Evolutionary conservation across 2,329 filamentous ascomycete species (phyloP), one percentile per base, ranked within the genome.

Genomic region (Didymella glomerata): DNA sequence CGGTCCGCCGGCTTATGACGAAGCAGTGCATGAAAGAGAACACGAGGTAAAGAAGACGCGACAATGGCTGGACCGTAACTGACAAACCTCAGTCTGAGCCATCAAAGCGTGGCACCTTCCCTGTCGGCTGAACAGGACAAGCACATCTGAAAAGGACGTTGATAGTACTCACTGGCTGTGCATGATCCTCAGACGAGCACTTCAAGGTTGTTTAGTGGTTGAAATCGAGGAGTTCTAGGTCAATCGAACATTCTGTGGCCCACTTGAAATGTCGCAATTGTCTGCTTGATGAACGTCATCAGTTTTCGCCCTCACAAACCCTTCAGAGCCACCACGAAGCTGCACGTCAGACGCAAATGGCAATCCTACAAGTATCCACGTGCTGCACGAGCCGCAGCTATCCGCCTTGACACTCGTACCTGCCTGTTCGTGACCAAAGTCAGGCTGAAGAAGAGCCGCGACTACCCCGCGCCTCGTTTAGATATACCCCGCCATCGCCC

Each of bases 201-300:
- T 28, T 20, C n/a, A n/a, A 1, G 16, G n/a, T 24, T 7, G 14
- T n/a, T n/a, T 42, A 16, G 18, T 24, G 40, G 20, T 46, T 25
- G 27, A 8, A 25, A 54, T 59, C 56, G 45, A 22, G 25, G 27
- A 41, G 20, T 41, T 41, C 30, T 51, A 46, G 34, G 40, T 42
- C 9, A 27, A 60, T 55, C 48, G 55, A 42, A 14, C 2, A 4
- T 47, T 46, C 32, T 22, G 36, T 18, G 44, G 45, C 48, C 56
- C 40, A 47, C 60, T 10, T 52, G 3, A 18, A 50, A 62, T 62
- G 60, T 62, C 60, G 60, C 60, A 62, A 62, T 62, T 30, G 24
- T 30, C 32, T 34, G 5, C 11, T 49, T 25, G n/a, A 14, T 9
- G 40, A 60, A 62, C 60, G 60, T 62, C 60, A 60, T 62, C 45